Evolutionary conservation across 2,329 filamentous ascomycete species (phyloP).

Genomic region (Aureobasidium sp.): DNA sequence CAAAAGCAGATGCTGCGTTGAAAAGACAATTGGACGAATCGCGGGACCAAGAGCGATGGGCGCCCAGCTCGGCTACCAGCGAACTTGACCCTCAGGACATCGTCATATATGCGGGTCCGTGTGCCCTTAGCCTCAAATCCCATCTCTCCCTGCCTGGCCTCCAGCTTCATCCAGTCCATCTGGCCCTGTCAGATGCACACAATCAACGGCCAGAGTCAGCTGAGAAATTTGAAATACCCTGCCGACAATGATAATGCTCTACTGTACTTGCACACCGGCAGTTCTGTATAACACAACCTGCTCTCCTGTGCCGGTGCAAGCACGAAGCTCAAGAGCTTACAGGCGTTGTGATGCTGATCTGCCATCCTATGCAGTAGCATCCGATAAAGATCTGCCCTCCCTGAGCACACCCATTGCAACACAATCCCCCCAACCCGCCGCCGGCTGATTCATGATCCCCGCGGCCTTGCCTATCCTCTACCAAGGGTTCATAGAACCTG

Average conservation of each 20-base stretch:
- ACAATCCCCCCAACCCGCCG: background rate
- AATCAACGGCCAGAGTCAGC: slow-evolving; percentile 3
- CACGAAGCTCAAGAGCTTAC: background rate
- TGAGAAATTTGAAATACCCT: background rate
- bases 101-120: slow-evolving; percentile 8
- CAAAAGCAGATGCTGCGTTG: slow-evolving; percentile 1
- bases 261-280: background rate
- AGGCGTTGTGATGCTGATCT: background rate
- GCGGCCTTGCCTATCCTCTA: background rate
- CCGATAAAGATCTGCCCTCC: slow-evolving; percentile 7
- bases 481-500: background rate
- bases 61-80: background rate
- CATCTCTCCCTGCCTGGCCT: background rate
- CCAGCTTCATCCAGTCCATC: background rate
- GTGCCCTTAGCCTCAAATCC: background rate
- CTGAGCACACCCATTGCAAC: background rate
- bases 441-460: slow-evolving; percentile 8
- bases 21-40: slow-evolving; percentile 11
- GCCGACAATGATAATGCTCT: background rate
- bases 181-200: slow-evolving; percentile 4
- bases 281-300: background rate
- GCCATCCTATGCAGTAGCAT: background rate
- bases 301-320: background rate
- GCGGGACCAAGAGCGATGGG: background rate
- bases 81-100: background rate